Base-by-base conservation (phyloP, 257 asterid genomes). In the Avicennia marina region DNA sequence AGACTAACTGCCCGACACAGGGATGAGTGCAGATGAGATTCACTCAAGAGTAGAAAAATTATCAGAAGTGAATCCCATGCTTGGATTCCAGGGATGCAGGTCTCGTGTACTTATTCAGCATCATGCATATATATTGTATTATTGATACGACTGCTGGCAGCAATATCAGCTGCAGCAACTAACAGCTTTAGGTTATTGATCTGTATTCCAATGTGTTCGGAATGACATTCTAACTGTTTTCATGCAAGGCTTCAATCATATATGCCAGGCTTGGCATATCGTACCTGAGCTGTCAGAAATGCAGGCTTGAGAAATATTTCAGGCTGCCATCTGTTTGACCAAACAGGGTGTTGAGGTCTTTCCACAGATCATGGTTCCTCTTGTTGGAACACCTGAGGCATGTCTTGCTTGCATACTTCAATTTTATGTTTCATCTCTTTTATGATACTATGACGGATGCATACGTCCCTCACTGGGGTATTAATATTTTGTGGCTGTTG, bases 41-140 rank as follows among this genome's bases (percentile, higher is more conserved):
- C 87, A 91, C 63, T 57, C 84, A 0, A 81, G 90, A 73, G 79
- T 91, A 17, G 98, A 91, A 50, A 83, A 85, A 41, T 45, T 91
- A 66, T 88, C 98, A 0, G 98, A 91, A 81, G 98, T 91, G 34
- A 91, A 91, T 66, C 98, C 98, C 68, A 91, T 91, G 98, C 98
- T 91, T 33, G 98, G 98, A 38, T 91, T 91, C 48, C 87, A 96
- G 3, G 98, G 98, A 62, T 91, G 98, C 96, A 81, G 95, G 96
- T 84, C 12, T 24, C n/a, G n/a, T n/a, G n/a, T n/a, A n/a, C n/a
- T n/a, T n/a, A n/a, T n/a, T n/a, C n/a, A n/a, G n/a, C n/a, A n/a
- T n/a, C n/a, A n/a, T n/a, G n/a, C n/a, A n/a, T n/a, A n/a, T n/a
- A n/a, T n/a, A n/a, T n/a, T n/a, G n/a, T n/a, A n/a, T n/a, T n/a